Evolutionary conservation across 1,284 basidiomycete genomes (phyloP), one percentile per base, ranked within the genome.

Genomic region (Cutaneotrichosporon cyanovorans): DNA sequence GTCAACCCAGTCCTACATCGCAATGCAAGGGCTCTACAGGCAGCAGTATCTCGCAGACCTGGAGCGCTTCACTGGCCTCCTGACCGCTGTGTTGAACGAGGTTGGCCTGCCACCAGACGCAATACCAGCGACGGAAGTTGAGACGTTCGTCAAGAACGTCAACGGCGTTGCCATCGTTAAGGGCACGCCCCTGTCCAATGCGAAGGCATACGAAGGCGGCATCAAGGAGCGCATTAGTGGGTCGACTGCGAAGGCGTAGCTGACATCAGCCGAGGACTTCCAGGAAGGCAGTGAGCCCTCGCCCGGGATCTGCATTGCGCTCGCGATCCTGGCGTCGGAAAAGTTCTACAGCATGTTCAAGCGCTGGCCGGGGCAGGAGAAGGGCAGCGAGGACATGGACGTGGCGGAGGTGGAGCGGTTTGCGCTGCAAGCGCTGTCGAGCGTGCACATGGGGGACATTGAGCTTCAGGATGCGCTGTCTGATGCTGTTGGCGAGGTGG

Each of bases 71-170:
- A 60, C 61, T 16, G 21, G 44, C 0, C 56, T 74, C 28, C 62
- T 78, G 14, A 51, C 44, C 2, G 50, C 57, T 2, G 57, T 66
- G 6, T 46, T 73, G 34, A 48, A 42, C 9, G 54, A 56, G 14
- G 55, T 69, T 6, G 68, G 63, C 0, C 44, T 71, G 10, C 55
- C 60, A 0, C 50, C 46, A 16, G 65, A 80, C 33, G 74, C 72
- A 1, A 66, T 87, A 37, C 64, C 62, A 0, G 60, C 66, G 3
- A 69, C 73, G 8, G 75, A 77, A 55, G 74, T 95, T 4, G 85
- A 88, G 59, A 74, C 78, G 7, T 98, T 98, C 63, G 85, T 93
- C 39, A 92, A 86, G 76, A 93, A 97, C 59, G 80, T 85, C 0
- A 88, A 87, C 63, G 87, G 80, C 14, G 68, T 97, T 15, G 82